phyloP scores from a whole-genome alignment of 768 basidiomycete genomes.

The Lentinus tigrinus region DNA sequence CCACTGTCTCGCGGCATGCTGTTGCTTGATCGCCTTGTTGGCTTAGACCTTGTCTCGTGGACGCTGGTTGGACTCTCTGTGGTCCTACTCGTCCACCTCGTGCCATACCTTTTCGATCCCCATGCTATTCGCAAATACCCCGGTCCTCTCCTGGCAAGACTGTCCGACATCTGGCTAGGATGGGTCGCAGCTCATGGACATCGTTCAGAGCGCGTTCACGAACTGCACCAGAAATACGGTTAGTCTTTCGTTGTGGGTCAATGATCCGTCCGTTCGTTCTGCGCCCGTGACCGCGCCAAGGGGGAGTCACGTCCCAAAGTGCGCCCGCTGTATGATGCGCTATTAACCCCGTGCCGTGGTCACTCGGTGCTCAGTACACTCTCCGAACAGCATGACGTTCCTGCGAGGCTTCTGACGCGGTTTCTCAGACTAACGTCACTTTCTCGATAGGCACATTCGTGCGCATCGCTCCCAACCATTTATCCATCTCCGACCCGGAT shows the following conservation, averaged over 20 bases:
- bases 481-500: constrained; percentile 61
- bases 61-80: constrained; percentile 17
- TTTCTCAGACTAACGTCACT: background rate
- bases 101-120: constrained; percentile 56
- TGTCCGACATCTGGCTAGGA: constrained; percentile 75
- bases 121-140: constrained; percentile 51
- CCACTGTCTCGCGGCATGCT: constrained; percentile 9
- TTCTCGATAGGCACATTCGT: constrained; percentile 35
- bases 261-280: constrained; percentile 6
- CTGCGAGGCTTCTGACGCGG: background rate
- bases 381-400: too few species aligned
- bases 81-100: constrained; percentile 31
- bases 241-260: constrained; percentile 24
- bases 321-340: background rate
- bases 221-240: constrained; percentile 75
- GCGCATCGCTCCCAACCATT: constrained; percentile 44
- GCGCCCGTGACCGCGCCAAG: constrained; percentile 12
- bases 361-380: too few species aligned
- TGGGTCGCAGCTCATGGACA: constrained; percentile 64
- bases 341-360: too few species aligned
- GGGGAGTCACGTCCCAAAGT: background rate
- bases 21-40: constrained; percentile 9
- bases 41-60: constrained; percentile 17
- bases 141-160: constrained; percentile 57
- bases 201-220: constrained; percentile 72